Percentiles rank a stretch among this genome's conserved stretches.
Evolutionary conservation across 2,329 filamentous ascomycete genomes (phyloP).

Genomic region (Lecanicillium sp.): DNA sequence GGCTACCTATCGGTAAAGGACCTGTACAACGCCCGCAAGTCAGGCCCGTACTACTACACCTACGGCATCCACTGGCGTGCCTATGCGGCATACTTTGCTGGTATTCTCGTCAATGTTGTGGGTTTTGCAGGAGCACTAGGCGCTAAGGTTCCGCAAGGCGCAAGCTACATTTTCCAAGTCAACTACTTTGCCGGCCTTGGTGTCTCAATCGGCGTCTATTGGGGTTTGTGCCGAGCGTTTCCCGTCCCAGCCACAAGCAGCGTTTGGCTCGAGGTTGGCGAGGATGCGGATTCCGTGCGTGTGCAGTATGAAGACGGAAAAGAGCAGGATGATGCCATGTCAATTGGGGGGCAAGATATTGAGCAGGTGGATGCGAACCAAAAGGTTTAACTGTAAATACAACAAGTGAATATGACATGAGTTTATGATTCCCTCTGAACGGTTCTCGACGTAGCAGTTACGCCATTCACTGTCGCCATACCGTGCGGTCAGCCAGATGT

Average conservation of each 20-base stretch:
- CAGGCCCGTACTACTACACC: slow-evolving; percentile 65
- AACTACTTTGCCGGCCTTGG: slow-evolving; percentile 87
- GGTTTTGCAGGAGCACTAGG: slow-evolving; percentile 83
- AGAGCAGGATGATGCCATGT: slow-evolving; percentile 23
- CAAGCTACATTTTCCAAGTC: slow-evolving; percentile 79
- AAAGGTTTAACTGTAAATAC: neutral
- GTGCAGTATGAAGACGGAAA: slow-evolving; percentile 35
- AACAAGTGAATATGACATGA: no score
- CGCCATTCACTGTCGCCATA: no score
- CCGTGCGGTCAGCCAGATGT: no score
- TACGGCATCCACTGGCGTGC: slow-evolving; percentile 75
- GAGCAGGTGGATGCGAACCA: slow-evolving; percentile 1
- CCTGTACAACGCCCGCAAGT: slow-evolving; percentile 64
- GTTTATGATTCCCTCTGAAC: no score
- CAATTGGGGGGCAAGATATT: slow-evolving; percentile 5
- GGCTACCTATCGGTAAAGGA: slow-evolving; percentile 74
- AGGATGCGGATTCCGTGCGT: slow-evolving; percentile 48
- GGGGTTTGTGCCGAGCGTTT: slow-evolving; percentile 56
- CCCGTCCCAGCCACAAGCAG: slow-evolving; percentile 70
- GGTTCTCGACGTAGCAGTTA: no score
- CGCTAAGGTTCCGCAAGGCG: slow-evolving; percentile 61
- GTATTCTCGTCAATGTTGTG: slow-evolving; percentile 85
- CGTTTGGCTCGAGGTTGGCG: slow-evolving; percentile 69
- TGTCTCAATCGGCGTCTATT: slow-evolving; percentile 62
- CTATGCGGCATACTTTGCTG: slow-evolving; percentile 73